These are phyloP conservation scores for Podila minutissima DNA, from an alignment of 192 early-diverging fungal genomes.

Conservation along the genomic window DNA sequence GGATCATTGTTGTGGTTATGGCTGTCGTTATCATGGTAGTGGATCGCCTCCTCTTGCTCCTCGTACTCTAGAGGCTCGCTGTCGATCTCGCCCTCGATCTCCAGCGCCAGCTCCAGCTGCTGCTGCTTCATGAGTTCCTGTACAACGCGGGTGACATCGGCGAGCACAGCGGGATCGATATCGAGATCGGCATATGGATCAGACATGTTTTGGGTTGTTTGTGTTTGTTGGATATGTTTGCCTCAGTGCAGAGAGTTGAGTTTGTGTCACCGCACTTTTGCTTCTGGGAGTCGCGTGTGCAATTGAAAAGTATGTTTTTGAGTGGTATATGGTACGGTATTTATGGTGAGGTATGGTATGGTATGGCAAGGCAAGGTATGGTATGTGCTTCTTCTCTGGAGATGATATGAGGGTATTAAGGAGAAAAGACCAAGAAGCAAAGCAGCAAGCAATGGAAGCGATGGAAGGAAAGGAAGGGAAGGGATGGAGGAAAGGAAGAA, in stretches of 20 bases:
- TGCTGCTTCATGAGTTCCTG: conserved; percentile 44
- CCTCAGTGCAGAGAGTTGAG: background rate
- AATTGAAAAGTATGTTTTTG: background rate
- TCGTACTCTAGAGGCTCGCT: background rate
- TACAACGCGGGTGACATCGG: conserved; percentile 44
- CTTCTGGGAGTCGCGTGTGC: background rate
- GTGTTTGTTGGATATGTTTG: conserved; percentile 2
- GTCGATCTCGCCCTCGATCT: background rate
- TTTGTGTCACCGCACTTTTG: too few relatives aligned
- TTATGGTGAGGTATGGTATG: background rate
- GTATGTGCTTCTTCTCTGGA: background rate
- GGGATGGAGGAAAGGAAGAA: background rate
- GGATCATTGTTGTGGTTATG: background rate
- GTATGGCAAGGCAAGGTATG: too few relatives aligned
- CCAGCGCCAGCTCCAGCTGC: conserved; percentile 4
- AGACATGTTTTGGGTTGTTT: conserved; percentile 5
- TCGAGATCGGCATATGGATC: conserved; percentile 13
- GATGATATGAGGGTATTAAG: background rate
- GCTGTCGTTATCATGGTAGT: background rate
- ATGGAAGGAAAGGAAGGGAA: background rate
- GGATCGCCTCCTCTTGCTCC: conserved; percentile 3
- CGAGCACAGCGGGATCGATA: conserved; percentile 42
- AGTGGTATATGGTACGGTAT: too few relatives aligned
- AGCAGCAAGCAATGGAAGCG: background rate
- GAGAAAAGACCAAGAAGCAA: conserved; percentile 1